A percentile compares a stretch with the other conserved stretches of the same genome.
phyloP scores from a whole-genome alignment of 2,329 filamentous ascomycete species.

The Dothidotthia symphoricarpi region DNA sequence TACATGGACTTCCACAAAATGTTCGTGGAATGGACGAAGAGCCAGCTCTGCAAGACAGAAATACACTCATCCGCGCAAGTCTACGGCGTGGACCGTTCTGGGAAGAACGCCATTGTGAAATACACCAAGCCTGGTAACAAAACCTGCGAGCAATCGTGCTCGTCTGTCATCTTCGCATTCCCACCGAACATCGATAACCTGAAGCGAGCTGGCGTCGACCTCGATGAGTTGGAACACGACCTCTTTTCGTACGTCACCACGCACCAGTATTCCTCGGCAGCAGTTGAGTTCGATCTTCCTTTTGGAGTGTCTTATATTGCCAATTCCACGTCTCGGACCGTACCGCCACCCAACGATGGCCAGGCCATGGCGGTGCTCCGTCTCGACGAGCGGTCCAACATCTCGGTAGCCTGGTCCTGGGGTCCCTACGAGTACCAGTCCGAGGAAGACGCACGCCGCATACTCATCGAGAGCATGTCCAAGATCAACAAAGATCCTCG shows the following conservation, averaged over 20 bases:
- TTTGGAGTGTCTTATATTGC: slow-evolving; percentile 40
- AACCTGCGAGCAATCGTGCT: slow-evolving; percentile 37
- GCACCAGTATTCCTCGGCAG: slow-evolving; percentile 40
- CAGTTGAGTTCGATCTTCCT: slow-evolving; percentile 35
- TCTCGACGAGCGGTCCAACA: slow-evolving; percentile 27
- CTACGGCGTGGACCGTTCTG: slow-evolving; percentile 37
- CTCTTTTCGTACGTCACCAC: slow-evolving; percentile 35
- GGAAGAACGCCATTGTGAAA: slow-evolving; percentile 32
- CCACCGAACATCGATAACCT: slow-evolving; percentile 37
- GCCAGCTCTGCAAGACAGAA: slow-evolving; percentile 30
- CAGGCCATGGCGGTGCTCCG: slow-evolving; percentile 38
- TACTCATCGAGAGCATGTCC: slow-evolving; percentile 34
- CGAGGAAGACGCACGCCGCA: slow-evolving; percentile 21
- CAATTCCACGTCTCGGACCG: slow-evolving; percentile 16
- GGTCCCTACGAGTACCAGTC: slow-evolving; percentile 37
- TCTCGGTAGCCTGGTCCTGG: slow-evolving; percentile 41
- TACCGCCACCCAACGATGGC: slow-evolving; percentile 35
- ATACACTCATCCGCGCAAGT: slow-evolving; percentile 37
- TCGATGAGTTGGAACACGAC: slow-evolving; percentile 34
- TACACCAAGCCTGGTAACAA: slow-evolving; percentile 33
- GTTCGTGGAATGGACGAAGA: slow-evolving; percentile 33
- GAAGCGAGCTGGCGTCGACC: slow-evolving; percentile 33
- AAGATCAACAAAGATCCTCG: slow-evolving; percentile 40
- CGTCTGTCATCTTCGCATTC: slow-evolving; percentile 38
- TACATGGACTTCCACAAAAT: slow-evolving; percentile 42